Conservation (phyloP, 306 rosid species). For the Begonia peltatifolia region DNA sequence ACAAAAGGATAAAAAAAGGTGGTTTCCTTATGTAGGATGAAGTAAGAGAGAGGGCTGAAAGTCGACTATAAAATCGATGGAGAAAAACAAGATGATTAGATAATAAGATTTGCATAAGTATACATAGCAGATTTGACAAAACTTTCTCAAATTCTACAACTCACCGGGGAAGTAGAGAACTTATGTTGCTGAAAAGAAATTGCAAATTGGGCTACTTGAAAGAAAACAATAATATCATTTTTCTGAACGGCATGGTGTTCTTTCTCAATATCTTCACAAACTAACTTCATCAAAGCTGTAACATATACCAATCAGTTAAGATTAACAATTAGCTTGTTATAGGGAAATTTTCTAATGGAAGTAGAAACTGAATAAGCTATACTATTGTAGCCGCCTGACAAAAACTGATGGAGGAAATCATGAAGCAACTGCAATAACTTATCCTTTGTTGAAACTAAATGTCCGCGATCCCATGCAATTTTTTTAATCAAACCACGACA, state of each 20-base stretch:
- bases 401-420: constrained; percentile 64
- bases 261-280: constrained; percentile 65
- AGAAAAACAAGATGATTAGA: background rate
- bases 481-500: constrained; percentile 48
- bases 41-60: too few relatives aligned
- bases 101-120: background rate
- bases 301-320: constrained; percentile 14
- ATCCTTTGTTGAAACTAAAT: constrained; percentile 47
- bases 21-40: too few relatives aligned
- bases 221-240: constrained; percentile 58
- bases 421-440: constrained; percentile 62
- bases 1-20: background rate
- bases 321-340: constrained; percentile 1
- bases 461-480: constrained; percentile 83
- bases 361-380: constrained; percentile 9
- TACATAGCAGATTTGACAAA: constrained; percentile 7
- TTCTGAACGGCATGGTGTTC: constrained; percentile 69
- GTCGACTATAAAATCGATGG: background rate
- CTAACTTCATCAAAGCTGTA: constrained; percentile 71
- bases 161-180: constrained; percentile 62
- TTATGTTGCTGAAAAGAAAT: constrained; percentile 72
- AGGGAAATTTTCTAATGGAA: constrained; percentile 1
- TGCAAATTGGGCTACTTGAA: constrained; percentile 81
- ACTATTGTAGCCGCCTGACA: constrained; percentile 78
- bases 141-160: constrained; percentile 16